Conservation (phyloP, 306 rosid species). For the Fragaria nilgerrensis region DNA sequence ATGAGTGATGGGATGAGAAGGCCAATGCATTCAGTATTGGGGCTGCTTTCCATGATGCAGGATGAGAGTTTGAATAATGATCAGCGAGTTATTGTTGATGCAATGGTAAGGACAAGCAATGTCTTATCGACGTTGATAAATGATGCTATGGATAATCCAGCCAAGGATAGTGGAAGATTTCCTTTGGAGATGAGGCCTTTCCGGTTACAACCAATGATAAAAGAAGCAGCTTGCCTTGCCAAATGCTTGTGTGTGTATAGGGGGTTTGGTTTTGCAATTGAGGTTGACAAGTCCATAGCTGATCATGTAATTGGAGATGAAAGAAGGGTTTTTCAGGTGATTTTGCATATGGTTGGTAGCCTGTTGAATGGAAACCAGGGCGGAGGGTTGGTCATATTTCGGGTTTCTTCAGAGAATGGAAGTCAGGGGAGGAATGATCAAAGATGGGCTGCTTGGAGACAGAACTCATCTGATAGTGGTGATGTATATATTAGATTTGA, state of each 20-base stretch:
- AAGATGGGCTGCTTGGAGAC: slow-evolving; percentile 82
- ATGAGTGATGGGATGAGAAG: slow-evolving; percentile 99
- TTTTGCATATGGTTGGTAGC: slow-evolving; percentile 94
- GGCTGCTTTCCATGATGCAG: slow-evolving; percentile 85
- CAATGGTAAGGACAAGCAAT: slow-evolving; percentile 86
- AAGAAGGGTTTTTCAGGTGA: slow-evolving; percentile 95
- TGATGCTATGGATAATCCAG: slow-evolving; percentile 85
- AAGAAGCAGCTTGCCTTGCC: slow-evolving; percentile 93
- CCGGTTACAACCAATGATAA: slow-evolving; percentile 72
- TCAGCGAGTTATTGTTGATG: slow-evolving; percentile 74
- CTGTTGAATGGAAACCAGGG: slow-evolving; percentile 59
- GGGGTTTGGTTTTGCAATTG: slow-evolving; percentile 67
- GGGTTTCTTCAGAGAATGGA: slow-evolving; percentile 59
- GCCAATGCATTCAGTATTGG: slow-evolving; percentile 97
- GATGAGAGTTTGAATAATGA: slow-evolving; percentile 64
- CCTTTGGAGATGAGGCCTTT: slow-evolving; percentile 76
- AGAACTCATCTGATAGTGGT: slow-evolving; percentile 70
- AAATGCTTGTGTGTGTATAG: slow-evolving; percentile 78
- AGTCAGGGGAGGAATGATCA: slow-evolving; percentile 92
- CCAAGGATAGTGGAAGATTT: slow-evolving; percentile 76
- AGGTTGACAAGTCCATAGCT: slow-evolving; percentile 79
- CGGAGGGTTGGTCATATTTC: slow-evolving; percentile 57
- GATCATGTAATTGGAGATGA: slow-evolving; percentile 93
- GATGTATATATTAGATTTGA: slow-evolving; percentile 85
- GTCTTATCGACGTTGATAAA: slow-evolving; percentile 82